phyloP scores from a whole-genome alignment of 495 filamentous ascomycete genomes.

The Annulohypoxylon moriforme region DNA sequence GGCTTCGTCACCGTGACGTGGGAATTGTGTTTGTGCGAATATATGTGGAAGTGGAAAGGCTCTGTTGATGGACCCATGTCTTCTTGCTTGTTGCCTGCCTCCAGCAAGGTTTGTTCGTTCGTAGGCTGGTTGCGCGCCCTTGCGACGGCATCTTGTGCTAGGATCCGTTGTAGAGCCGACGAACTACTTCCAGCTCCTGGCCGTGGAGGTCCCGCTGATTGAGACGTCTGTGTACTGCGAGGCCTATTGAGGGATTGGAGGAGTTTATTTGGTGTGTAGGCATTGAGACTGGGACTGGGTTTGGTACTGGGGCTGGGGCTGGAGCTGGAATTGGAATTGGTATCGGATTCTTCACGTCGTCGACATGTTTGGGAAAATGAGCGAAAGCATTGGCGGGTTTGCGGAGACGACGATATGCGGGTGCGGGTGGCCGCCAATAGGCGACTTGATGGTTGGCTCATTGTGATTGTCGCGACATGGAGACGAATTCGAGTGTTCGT shows the following conservation, averaged over 20 bases:
- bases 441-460: conserved; percentile 60
- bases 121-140: conserved; percentile 38
- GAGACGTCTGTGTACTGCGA: background rate
- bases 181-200: background rate
- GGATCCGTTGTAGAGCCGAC: conserved; percentile 18
- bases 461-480: conserved; percentile 57
- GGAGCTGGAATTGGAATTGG: background rate
- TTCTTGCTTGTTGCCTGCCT: conserved; percentile 26
- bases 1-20: conserved; percentile 89
- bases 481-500: background rate
- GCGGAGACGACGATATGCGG: conserved; percentile 41
- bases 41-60: conserved; percentile 89
- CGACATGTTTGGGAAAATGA: conserved; percentile 56
- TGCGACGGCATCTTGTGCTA: conserved; percentile 32
- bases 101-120: conserved; percentile 31
- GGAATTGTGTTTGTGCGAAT: conserved; percentile 88
- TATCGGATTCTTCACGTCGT: conserved; percentile 9
- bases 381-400: conserved; percentile 51
- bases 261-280: conserved; percentile 1
- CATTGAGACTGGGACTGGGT: background rate
- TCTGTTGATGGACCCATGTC: conserved; percentile 48
- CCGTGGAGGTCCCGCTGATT: conserved; percentile 19
- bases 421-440: conserved; percentile 58
- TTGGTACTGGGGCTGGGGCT: too few species aligned
- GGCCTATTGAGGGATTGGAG: background rate